Percentiles rank a stretch among this genome's conserved stretches.
Conservation (phyloP, 192 early-diverging fungal species). For the Backusella macrospora region DNA sequence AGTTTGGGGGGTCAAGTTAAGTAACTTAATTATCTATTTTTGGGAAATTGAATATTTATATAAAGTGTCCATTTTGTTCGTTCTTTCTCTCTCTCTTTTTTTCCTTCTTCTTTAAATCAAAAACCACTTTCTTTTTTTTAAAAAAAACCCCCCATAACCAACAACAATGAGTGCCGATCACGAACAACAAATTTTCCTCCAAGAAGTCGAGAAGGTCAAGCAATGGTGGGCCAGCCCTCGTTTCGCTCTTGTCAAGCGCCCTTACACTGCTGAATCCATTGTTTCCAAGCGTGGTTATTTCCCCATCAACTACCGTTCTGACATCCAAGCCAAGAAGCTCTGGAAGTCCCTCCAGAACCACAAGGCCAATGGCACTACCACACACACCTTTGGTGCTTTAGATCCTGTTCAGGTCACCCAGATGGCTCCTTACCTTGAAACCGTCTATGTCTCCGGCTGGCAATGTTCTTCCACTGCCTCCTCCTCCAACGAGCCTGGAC, state of each 20-base stretch:
- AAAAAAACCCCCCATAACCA: not conserved
- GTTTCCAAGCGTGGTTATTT: conserved; percentile 91
- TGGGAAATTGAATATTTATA: conserved; percentile 7
- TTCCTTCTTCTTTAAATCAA: conserved; percentile 17
- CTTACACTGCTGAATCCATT: conserved; percentile 85
- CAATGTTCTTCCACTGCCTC: conserved; percentile 97
- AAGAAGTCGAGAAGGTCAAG: conserved; percentile 84
- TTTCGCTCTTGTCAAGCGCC: conserved; percentile 82
- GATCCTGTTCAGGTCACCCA: conserved; percentile 95
- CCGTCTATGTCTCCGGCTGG: conserved; percentile 98
- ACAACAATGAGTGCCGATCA: conserved; percentile 46
- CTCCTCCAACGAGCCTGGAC: conserved; percentile 94
- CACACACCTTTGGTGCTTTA: conserved; percentile 93
- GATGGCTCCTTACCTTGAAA: conserved; percentile 98
- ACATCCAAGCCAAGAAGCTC: conserved; percentile 92
- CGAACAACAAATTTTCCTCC: conserved; percentile 76
- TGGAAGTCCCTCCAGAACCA: conserved; percentile 84
- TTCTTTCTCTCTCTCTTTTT: conserved; percentile 3
- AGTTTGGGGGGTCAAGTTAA: not conserved
- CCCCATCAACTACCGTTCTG: conserved; percentile 74
- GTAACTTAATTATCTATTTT: not conserved
- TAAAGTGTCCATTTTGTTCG: not conserved
- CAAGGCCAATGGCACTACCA: conserved; percentile 78
- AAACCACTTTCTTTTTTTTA: conserved; percentile 1
- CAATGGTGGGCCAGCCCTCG: conserved; percentile 87